Conservation (phyloP, 2,329 filamentous ascomycete species). For the Ophiostoma australiae region DNA sequence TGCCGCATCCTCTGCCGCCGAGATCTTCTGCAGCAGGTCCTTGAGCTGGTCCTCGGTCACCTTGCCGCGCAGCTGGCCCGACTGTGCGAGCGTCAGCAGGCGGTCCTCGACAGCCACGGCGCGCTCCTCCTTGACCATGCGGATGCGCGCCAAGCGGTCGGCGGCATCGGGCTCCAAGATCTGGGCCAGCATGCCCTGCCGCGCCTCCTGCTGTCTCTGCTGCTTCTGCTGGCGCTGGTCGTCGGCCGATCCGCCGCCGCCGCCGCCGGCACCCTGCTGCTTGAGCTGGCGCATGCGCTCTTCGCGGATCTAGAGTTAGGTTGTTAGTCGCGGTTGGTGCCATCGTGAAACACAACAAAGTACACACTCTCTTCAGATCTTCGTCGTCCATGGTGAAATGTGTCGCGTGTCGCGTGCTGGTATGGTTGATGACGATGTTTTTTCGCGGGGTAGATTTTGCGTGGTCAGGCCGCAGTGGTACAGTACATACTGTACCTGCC, state of each 20-base stretch:
- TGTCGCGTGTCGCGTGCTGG: slow-evolving; percentile 13
- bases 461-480: neutral
- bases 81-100: slow-evolving; percentile 83
- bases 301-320: slow-evolving; percentile 65
- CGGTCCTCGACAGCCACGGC: slow-evolving; percentile 88
- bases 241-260: slow-evolving; percentile 39
- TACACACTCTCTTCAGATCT: slow-evolving; percentile 37
- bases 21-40: slow-evolving; percentile 80
- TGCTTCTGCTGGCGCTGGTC: slow-evolving; percentile 46
- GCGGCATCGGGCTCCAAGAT: slow-evolving; percentile 93
- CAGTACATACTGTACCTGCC: neutral
- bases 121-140: slow-evolving; percentile 88
- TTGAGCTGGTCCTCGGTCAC: slow-evolving; percentile 93
- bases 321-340: neutral
- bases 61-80: slow-evolving; percentile 78
- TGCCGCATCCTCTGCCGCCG: slow-evolving; percentile 73
- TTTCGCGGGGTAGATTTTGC: slow-evolving; percentile 14
- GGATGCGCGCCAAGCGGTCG: slow-evolving; percentile 88
- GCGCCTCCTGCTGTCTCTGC: slow-evolving; percentile 50
- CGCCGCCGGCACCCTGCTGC: slow-evolving; percentile 54
- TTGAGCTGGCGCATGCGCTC: slow-evolving; percentile 92
- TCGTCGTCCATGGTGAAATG: slow-evolving; percentile 37
- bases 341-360: neutral
- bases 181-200: slow-evolving; percentile 74
- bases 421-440: neutral